These are phyloP conservation scores for Harringtonia lauricola DNA, from an alignment of 2,329 filamentous ascomycete species.

Conservation along the genomic window DNA sequence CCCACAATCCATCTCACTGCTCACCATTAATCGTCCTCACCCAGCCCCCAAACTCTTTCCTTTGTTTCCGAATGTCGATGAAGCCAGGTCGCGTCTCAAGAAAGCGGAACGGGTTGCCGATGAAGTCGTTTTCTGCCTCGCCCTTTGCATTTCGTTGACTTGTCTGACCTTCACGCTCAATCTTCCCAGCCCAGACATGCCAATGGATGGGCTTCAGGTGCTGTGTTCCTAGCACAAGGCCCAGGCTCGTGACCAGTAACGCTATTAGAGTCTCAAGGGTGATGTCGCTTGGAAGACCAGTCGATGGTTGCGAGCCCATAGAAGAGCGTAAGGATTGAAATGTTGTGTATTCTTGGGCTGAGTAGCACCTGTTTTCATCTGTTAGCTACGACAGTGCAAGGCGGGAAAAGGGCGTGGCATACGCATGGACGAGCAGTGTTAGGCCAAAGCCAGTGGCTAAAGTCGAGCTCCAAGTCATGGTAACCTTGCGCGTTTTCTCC, in stretches of 20 bases:
- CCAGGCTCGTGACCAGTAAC: conserved; percentile 68
- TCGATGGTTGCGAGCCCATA: conserved; percentile 28
- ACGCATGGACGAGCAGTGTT: conserved; percentile 79
- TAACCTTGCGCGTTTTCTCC: not conserved
- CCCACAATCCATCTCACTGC: too few species aligned
- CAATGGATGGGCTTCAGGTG: conserved; percentile 76
- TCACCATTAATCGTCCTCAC: conserved; percentile 37
- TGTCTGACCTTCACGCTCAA: conserved; percentile 63
- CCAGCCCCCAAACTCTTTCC: conserved; percentile 72
- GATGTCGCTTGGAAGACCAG: conserved; percentile 70
- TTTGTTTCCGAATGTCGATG: conserved; percentile 73
- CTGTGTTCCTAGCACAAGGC: conserved; percentile 68
- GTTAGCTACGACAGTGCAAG: conserved; percentile 10
- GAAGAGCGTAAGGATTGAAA: conserved; percentile 42
- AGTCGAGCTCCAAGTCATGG: conserved; percentile 59
- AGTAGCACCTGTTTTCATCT: conserved; percentile 66
- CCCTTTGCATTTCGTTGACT: conserved; percentile 43
- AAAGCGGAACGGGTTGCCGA: conserved; percentile 68
- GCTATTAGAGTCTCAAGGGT: conserved; percentile 75
- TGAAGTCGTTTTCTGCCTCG: conserved; percentile 57
- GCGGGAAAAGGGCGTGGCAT: conserved; percentile 16
- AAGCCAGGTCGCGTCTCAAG: conserved; percentile 78
- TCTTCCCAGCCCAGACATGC: conserved; percentile 70
- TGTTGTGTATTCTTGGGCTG: conserved; percentile 80
- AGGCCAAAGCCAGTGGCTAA: conserved; percentile 64